These are phyloP conservation scores for Wilhelminamyces savonicus DNA, from an alignment of 805 yeast species.

Conservation along the genomic window DNA sequence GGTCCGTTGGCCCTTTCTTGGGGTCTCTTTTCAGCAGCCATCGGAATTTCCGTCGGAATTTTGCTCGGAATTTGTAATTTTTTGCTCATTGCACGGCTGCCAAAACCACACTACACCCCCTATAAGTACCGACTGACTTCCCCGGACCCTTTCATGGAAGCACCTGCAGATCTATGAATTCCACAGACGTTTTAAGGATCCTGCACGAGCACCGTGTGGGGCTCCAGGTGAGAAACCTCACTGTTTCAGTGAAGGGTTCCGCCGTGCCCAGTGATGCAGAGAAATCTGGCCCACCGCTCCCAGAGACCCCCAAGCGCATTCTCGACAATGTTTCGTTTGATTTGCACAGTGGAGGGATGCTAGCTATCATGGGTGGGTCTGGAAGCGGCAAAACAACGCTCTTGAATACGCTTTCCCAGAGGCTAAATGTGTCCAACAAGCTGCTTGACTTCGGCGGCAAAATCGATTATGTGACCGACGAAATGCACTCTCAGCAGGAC, in stretches of 20 bases:
- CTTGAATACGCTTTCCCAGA: slow-evolving; percentile 55
- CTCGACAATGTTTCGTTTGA: slow-evolving; percentile 49
- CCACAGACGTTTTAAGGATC: slow-evolving; percentile 1
- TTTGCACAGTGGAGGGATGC: slow-evolving; percentile 52
- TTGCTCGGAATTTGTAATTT: too few relatives aligned
- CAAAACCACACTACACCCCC: too few relatives aligned
- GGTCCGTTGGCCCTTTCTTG: too few relatives aligned
- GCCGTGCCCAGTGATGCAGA: too few relatives aligned
- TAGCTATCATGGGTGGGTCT: slow-evolving; percentile 84
- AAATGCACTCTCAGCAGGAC: slow-evolving; percentile 1
- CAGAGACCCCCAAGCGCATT: slow-evolving; percentile 8
- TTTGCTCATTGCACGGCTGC: too few relatives aligned
- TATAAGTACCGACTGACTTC: too few relatives aligned
- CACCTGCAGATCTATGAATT: not conserved
- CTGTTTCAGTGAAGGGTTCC: slow-evolving; percentile 3
- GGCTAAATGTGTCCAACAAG: slow-evolving; percentile 36
- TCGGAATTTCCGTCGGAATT: too few relatives aligned
- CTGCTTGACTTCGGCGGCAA: slow-evolving; percentile 38
- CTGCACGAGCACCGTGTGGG: slow-evolving; percentile 3
- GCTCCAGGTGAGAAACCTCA: slow-evolving; percentile 7
- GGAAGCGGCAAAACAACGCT: slow-evolving; percentile 1
- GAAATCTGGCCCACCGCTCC: too few relatives aligned
- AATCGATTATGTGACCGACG: slow-evolving; percentile 20
- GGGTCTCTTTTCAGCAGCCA: too few relatives aligned
- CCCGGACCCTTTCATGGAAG: not conserved